Evolutionary conservation across 2,329 filamentous ascomycete species (phyloP).

Genomic region (Pseudogymnoascus sp.): DNA sequence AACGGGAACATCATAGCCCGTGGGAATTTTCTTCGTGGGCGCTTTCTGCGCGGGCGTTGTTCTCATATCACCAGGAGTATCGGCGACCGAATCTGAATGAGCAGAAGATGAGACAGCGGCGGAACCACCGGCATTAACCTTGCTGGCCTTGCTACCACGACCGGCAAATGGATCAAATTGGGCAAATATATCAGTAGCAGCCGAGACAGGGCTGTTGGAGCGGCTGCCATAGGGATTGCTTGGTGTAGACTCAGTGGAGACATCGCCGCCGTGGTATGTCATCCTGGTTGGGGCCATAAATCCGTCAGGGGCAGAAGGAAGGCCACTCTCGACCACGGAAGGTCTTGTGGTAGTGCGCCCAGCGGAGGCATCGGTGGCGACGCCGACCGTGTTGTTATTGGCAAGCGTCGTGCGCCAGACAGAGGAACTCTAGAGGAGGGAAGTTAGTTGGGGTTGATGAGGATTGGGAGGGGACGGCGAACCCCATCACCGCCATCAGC

Average conservation of each 20-base stretch:
- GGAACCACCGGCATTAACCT: not conserved
- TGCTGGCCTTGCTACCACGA: not conserved
- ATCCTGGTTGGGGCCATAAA: not conserved
- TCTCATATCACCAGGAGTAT: not conserved
- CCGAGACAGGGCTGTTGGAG: not conserved
- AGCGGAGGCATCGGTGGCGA: not conserved
- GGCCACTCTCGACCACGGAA: not conserved
- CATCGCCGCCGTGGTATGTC: not conserved
- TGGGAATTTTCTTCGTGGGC: not conserved
- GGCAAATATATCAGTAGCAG: not conserved
- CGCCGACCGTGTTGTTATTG: not conserved
- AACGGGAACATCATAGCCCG: not conserved
- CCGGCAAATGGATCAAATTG: not conserved
- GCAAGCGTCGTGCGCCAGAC: not conserved
- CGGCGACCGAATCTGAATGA: not conserved
- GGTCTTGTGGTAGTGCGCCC: not conserved
- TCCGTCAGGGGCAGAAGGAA: not conserved
- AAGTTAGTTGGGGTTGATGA: not conserved
- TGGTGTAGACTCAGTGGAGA: not conserved
- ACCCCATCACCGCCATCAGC: not conserved
- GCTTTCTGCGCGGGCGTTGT: not conserved
- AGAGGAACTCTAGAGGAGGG: not conserved
- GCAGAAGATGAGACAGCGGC: not conserved
- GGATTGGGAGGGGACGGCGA: not conserved
- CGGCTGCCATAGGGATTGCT: not conserved